Evolutionary conservation across 2,329 filamentous ascomycete genomes (phyloP).

Genomic region (Harringtonia aguacate): DNA sequence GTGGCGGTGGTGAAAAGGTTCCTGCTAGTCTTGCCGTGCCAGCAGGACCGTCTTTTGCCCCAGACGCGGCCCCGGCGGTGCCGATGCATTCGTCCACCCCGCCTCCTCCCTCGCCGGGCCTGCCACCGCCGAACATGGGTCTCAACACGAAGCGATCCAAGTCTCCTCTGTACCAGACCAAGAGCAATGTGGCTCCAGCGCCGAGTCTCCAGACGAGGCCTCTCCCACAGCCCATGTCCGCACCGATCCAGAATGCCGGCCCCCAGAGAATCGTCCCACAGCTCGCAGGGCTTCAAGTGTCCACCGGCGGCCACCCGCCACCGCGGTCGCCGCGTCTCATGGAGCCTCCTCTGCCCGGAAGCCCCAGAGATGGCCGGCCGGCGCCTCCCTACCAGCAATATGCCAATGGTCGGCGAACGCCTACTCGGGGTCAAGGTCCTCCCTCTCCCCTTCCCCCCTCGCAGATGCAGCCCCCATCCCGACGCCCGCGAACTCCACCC

Average conservation of each 20-base stretch:
- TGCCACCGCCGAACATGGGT: conserved; percentile 29
- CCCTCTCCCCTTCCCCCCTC: conserved; percentile 4
- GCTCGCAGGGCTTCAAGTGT: no score
- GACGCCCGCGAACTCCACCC: conserved; percentile 8
- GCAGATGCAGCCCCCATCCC: background rate
- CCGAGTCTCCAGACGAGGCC: conserved; percentile 1
- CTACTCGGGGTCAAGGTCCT: conserved; percentile 9
- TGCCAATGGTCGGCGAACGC: conserved; percentile 5
- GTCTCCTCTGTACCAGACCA: no score
- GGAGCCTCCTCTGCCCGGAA: background rate
- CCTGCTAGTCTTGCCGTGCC: no score
- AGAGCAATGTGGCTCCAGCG: conserved; percentile 9
- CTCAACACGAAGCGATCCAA: conserved; percentile 30
- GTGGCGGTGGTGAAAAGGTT: background rate
- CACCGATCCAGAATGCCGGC: background rate
- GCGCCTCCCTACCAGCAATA: conserved; percentile 4
- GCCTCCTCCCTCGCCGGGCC: conserved; percentile 21
- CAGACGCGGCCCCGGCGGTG: no score
- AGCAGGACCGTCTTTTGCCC: background rate
- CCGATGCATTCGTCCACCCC: background rate
- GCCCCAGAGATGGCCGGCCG: background rate
- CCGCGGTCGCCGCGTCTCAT: no score
- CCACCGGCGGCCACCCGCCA: no score
- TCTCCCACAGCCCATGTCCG: background rate
- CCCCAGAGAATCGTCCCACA: no score